phyloP scores from a whole-genome alignment of 805 yeast genomes.

The Candida glaebosa region DNA sequence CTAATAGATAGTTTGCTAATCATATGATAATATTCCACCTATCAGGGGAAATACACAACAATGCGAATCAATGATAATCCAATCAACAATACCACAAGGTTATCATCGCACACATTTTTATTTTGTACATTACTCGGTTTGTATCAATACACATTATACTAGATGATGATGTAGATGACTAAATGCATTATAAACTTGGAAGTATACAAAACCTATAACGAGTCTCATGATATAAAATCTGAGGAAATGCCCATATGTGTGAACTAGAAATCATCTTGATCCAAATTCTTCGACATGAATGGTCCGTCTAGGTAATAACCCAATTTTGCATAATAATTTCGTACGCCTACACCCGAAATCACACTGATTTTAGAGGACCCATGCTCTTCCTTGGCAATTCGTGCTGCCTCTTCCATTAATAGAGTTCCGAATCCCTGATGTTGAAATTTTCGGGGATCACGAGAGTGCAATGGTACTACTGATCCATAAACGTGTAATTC shows the following conservation, averaged over 20 bases:
- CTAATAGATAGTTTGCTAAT: constrained; percentile 6
- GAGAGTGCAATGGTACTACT: constrained; percentile 91
- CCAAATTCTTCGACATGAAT: constrained; percentile 73
- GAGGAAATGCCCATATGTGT: too few species aligned
- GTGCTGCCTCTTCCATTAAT: constrained; percentile 96
- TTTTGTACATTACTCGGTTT: background rate
- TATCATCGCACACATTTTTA: background rate
- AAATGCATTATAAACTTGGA: background rate
- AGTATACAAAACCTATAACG: background rate
- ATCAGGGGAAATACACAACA: too few species aligned
- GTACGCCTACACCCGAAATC: constrained; percentile 95
- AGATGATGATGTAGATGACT: background rate
- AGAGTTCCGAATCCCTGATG: constrained; percentile 98
- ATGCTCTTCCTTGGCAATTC: constrained; percentile 93
- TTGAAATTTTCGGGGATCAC: constrained; percentile 97
- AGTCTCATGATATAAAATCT: too few species aligned
- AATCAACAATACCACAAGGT: background rate
- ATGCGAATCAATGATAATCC: too few species aligned
- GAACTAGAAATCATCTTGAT: constrained; percentile 9
- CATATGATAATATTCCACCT: background rate
- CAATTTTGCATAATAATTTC: constrained; percentile 89
- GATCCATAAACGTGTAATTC: constrained; percentile 97
- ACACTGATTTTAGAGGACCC: constrained; percentile 89
- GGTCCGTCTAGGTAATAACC: constrained; percentile 96
- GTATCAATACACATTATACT: background rate